Evolutionary conservation across 495 filamentous ascomycete genomes (phyloP), one percentile per base, ranked within the genome.

Genomic region (Hypoxylon perforatum): DNA sequence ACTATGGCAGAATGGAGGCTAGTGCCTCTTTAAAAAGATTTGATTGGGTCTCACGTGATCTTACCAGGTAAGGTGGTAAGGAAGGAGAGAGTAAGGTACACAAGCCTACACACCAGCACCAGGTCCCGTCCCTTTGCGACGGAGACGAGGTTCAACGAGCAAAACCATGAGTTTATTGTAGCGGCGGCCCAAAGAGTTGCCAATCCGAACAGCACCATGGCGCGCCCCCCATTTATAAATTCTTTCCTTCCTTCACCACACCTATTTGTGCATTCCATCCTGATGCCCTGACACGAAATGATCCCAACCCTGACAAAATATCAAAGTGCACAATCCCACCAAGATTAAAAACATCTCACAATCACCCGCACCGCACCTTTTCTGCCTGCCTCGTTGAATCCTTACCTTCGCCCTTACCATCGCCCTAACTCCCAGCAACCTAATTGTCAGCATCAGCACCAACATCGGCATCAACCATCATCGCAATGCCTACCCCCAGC

Each of bases 401-500:
- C 25, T 28, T 7, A 28, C 25, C 3, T 7, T 28, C 3, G 7
- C 25, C 25, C 25, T 28, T 28, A 61, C 57, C 66, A 70, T 56
- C 70, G 47, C 55, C 66, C 57, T 50, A 57, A 42, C 39, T n/a
- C 5, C 18, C 58, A 42, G 25, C 7, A 28, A 28, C 44, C 30
- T 39, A 48, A 50, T 44, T 25, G 44, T 36, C 55, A 61, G 19
- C 61, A 42, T 17, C 39, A 61, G 19, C 61, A 42, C 8, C 39
- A 42, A 54, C 50, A 68, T 65, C 73, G 63, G 17, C 63, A 60
- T 48, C 70, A 49, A 30, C 59, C 39, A 49, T 65, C 45, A 28
- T 54, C 39, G 64, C 45, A 44, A 81, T 81, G 79, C 65, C 79
- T 60, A 72, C 80, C 28, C 70, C 69, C 10, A 72, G 67, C 74